phyloP scores from a whole-genome alignment of 306 rosid species.

The Gillenia trifoliata region DNA sequence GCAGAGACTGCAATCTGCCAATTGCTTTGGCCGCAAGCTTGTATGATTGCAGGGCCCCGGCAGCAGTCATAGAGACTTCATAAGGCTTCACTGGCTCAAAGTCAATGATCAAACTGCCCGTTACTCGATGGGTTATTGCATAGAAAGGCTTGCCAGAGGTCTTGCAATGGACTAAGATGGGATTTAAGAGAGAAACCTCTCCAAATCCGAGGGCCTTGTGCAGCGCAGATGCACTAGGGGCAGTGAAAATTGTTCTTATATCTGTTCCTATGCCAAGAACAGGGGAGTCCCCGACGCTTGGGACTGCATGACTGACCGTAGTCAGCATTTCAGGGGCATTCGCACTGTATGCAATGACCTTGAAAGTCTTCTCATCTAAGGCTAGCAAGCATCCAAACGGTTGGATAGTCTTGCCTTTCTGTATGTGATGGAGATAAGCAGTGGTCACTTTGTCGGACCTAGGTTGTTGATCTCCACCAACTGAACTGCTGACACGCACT shows the following conservation, averaged over 20 bases:
- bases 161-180: slow-evolving; percentile 92
- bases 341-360: slow-evolving; percentile 90
- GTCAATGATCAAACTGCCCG: slow-evolving; percentile 79
- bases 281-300: slow-evolving; percentile 86
- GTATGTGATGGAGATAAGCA: slow-evolving; percentile 83
- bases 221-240: slow-evolving; percentile 79
- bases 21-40: slow-evolving; percentile 96
- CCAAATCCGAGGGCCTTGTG: slow-evolving; percentile 84
- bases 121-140: slow-evolving; percentile 80
- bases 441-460: slow-evolving; percentile 75
- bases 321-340: slow-evolving; percentile 94
- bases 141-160: slow-evolving; percentile 95
- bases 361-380: slow-evolving; percentile 80
- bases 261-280: slow-evolving; percentile 90
- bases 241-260: slow-evolving; percentile 65
- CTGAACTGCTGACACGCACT: slow-evolving; percentile 44
- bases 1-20: slow-evolving; percentile 71
- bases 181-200: slow-evolving; percentile 89
- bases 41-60: slow-evolving; percentile 90
- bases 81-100: slow-evolving; percentile 93
- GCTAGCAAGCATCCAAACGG: slow-evolving; percentile 93
- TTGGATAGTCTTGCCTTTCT: slow-evolving; percentile 84
- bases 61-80: slow-evolving; percentile 90
- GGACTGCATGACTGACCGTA: slow-evolving; percentile 88
- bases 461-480: slow-evolving; percentile 47